Conservation (phyloP, 805 yeast species). For the Kockiozyma suomiensis region DNA sequence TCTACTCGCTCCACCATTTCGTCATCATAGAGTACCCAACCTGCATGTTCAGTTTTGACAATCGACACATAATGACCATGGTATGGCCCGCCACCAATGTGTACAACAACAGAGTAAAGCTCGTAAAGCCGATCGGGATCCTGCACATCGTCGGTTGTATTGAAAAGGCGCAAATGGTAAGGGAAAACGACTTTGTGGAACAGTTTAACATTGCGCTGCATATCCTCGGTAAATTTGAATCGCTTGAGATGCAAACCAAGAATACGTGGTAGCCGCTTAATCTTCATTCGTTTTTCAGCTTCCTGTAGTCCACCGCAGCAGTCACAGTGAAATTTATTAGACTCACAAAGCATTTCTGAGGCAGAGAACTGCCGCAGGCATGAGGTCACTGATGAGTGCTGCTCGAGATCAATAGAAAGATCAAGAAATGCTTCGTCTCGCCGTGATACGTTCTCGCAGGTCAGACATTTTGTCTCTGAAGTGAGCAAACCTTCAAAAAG, state of each 20-base stretch:
- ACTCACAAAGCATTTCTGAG: conserved; percentile 80
- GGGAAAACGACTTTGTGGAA: conserved; percentile 87
- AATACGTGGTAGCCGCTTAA: conserved; percentile 77
- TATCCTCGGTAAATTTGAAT: conserved; percentile 85
- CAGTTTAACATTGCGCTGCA: conserved; percentile 79
- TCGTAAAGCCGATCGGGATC: conserved; percentile 71
- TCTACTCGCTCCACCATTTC: conserved; percentile 90
- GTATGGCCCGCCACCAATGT: conserved; percentile 96
- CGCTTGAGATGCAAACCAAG: conserved; percentile 86
- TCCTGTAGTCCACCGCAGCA: conserved; percentile 88
- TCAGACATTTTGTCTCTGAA: conserved; percentile 84
- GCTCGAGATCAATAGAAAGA: conserved; percentile 80
- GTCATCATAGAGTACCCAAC: conserved; percentile 95
- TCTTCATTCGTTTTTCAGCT: conserved; percentile 85
- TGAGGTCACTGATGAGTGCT: conserved; percentile 69
- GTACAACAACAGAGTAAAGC: conserved; percentile 85
- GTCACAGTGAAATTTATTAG: conserved; percentile 92
- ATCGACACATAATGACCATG: conserved; percentile 95
- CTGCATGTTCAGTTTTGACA: conserved; percentile 72
- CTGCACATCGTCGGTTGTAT: conserved; percentile 59
- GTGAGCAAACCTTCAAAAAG: conserved; percentile 84
- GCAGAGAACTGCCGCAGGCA: conserved; percentile 82
- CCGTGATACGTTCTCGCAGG: conserved; percentile 80
- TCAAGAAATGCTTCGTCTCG: conserved; percentile 88
- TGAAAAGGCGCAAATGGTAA: conserved; percentile 64